A percentile compares a stretch with the other conserved stretches of the same genome.
Conservation (phyloP, 2,329 filamentous ascomycete species). For the Penicillium sp. region DNA sequence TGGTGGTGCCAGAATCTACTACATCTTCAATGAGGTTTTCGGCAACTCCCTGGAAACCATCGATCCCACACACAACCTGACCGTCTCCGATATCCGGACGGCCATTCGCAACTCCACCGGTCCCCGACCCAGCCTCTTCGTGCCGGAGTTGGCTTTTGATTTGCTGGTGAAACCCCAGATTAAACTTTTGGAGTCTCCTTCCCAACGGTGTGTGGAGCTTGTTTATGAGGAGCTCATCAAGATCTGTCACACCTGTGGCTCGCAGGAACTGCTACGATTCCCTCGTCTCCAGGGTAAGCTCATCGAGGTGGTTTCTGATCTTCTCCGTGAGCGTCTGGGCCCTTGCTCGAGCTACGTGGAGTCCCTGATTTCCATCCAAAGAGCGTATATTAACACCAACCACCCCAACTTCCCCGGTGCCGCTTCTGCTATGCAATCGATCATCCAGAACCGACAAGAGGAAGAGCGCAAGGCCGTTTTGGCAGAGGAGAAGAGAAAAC, state of each 20-base stretch:
- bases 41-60: conserved; percentile 94
- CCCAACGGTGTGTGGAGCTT: conserved; percentile 92
- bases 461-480: conserved; percentile 75
- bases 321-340: conserved; percentile 84
- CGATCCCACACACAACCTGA: conserved; percentile 91
- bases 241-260: conserved; percentile 97
- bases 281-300: conserved; percentile 92
- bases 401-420: conserved; percentile 97
- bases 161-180: conserved; percentile 97
- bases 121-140: conserved; percentile 89
- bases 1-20: conserved; percentile 91
- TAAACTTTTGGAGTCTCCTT: conserved; percentile 89
- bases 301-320: conserved; percentile 95
- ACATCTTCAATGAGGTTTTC: conserved; percentile 98
- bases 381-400: conserved; percentile 98
- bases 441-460: conserved; percentile 91
- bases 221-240: conserved; percentile 99
- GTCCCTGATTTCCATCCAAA: conserved; percentile 92
- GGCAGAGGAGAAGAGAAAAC: conserved; percentile 78
- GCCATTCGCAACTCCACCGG: conserved; percentile 98
- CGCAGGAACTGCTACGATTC: conserved; percentile 85
- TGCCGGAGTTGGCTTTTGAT: conserved; percentile 96
- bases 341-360: conserved; percentile 89
- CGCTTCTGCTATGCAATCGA: conserved; percentile 93
- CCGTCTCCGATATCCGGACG: conserved; percentile 89